Percentiles rank a stretch among this genome's conserved stretches.
Evolutionary conservation across 2,329 filamentous ascomycete species (phyloP).

Genomic region (Fusarium illudens): DNA sequence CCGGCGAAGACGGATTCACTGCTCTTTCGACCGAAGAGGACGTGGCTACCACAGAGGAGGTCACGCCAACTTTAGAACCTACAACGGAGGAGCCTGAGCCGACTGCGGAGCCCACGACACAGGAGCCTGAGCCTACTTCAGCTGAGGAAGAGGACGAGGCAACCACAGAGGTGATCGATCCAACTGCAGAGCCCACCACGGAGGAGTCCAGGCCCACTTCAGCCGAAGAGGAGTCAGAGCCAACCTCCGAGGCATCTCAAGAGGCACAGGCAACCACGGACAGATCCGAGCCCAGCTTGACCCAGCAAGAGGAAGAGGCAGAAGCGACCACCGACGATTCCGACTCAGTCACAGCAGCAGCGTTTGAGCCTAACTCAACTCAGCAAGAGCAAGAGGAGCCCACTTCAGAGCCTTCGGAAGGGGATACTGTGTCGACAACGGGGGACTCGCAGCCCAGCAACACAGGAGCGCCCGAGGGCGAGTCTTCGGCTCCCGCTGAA

Average conservation of each 20-base stretch:
- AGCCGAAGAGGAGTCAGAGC: neutral
- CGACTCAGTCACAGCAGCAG: too few species aligned
- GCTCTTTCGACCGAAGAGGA: conserved; percentile 22
- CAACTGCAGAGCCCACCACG: conserved; percentile 8
- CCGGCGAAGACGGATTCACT: conserved; percentile 35
- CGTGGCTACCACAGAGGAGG: neutral
- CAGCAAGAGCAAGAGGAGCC: neutral
- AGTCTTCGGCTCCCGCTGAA: neutral
- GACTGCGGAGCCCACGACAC: neutral
- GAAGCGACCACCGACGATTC: too few species aligned
- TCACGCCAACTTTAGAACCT: neutral
- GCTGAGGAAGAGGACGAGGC: neutral
- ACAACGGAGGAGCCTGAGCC: conserved; percentile 7
- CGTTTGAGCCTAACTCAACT: neutral
- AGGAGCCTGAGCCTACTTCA: conserved; percentile 14
- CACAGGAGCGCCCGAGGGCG: neutral
- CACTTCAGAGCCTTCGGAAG: neutral
- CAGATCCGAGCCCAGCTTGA: neutral
- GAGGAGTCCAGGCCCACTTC: neutral
- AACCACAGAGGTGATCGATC: neutral
- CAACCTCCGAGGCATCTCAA: neutral
- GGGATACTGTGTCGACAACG: conserved; percentile 8
- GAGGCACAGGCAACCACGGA: neutral
- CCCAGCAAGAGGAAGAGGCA: neutral
- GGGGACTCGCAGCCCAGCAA: conserved; percentile 15